Conservation (phyloP, 2,329 filamentous ascomycete species). For the Penicillium verrucosum region DNA sequence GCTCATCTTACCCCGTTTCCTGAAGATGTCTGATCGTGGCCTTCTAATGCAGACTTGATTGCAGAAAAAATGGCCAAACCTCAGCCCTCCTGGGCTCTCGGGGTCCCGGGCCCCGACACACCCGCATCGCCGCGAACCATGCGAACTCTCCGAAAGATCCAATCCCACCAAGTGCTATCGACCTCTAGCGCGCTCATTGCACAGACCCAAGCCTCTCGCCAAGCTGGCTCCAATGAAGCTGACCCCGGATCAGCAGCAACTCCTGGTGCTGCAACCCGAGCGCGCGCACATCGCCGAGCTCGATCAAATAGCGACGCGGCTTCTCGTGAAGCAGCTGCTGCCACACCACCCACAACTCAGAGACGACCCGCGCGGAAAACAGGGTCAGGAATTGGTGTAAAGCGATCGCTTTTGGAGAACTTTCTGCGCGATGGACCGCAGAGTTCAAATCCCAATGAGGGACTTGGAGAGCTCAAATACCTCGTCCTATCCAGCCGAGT, state of each 20-base stretch:
- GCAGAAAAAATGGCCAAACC: slow-evolving; percentile 19
- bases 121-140: slow-evolving; percentile 62
- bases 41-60: slow-evolving; percentile 10
- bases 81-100: slow-evolving; percentile 26
- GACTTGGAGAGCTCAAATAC: slow-evolving; percentile 47
- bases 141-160: slow-evolving; percentile 67
- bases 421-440: slow-evolving; percentile 78
- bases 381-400: slow-evolving; percentile 42
- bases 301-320: slow-evolving; percentile 73
- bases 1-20: neutral
- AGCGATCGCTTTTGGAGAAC: slow-evolving; percentile 61
- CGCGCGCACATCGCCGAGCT: slow-evolving; percentile 48
- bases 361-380: slow-evolving; percentile 44
- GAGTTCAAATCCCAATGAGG: slow-evolving; percentile 57
- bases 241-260: slow-evolving; percentile 27
- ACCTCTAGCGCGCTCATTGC: slow-evolving; percentile 64
- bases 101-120: slow-evolving; percentile 24
- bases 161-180: slow-evolving; percentile 67
- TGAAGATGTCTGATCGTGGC: slow-evolving; percentile 8
- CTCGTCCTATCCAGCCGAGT: slow-evolving; percentile 50
- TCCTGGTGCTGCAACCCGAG: slow-evolving; percentile 27
- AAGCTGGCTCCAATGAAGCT: slow-evolving; percentile 15
- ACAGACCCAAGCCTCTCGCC: slow-evolving; percentile 34
- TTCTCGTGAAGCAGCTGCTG: slow-evolving; percentile 32
- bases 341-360: slow-evolving; percentile 22